Conservation (phyloP, 805 yeast genomes). For the Candida fluviatilis region DNA sequence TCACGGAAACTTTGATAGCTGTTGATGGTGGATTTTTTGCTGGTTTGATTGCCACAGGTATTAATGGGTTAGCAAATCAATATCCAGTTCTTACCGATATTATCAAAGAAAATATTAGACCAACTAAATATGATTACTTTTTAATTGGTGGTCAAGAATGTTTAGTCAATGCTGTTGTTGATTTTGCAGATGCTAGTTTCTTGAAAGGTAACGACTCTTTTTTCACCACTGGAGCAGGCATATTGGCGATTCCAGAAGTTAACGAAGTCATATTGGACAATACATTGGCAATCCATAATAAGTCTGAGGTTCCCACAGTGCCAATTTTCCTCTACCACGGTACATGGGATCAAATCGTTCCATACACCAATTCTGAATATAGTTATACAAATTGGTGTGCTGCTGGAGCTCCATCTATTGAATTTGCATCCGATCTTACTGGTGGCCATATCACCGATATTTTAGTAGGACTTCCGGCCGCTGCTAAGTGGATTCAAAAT, state of each 20-base stretch:
- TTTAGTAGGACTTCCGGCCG: conserved; percentile 18
- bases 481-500: conserved; percentile 15
- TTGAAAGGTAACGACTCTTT: conserved; percentile 12
- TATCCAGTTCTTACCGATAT: conserved; percentile 19
- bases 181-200: conserved; percentile 7
- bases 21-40: conserved; percentile 24
- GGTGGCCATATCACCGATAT: conserved; percentile 24
- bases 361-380: conserved; percentile 16
- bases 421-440: conserved; percentile 20
- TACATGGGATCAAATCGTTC: conserved; percentile 15
- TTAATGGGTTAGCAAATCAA: conserved; percentile 27
- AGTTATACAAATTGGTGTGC: conserved; percentile 25
- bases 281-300: conserved; percentile 16
- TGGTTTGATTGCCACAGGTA: conserved; percentile 26
- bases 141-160: conserved; percentile 6
- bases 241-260: conserved; percentile 12
- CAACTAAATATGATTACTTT: conserved; percentile 3
- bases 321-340: conserved; percentile 21
- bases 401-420: conserved; percentile 22
- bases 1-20: conserved; percentile 21
- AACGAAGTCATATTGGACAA: conserved; percentile 15
- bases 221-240: conserved; percentile 13
- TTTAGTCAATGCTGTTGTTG: conserved; percentile 6
- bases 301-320: conserved; percentile 15
- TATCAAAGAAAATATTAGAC: conserved; percentile 1